These are phyloP conservation scores for Eucalyptus tenuipes DNA, from an alignment of 345 rosid genomes.

Conservation along the genomic window DNA sequence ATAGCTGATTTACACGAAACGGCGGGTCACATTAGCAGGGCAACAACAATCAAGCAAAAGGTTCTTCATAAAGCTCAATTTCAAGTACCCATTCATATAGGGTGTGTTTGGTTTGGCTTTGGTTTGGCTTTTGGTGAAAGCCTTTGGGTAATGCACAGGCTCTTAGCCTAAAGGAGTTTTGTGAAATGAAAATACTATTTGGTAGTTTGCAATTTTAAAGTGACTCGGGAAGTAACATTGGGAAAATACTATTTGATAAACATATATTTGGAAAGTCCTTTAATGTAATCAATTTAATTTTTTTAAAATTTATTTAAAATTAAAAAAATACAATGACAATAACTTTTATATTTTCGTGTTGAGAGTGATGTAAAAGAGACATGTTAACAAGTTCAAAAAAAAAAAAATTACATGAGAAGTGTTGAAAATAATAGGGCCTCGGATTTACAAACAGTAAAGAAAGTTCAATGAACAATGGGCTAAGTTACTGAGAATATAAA, in stretches of 20 bases:
- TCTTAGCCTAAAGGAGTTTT: too few species aligned
- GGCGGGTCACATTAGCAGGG: neutral
- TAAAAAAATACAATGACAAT: neutral
- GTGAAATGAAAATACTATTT: neutral
- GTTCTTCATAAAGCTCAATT: neutral
- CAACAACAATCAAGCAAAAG: neutral
- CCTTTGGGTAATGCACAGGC: too few species aligned
- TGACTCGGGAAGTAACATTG: neutral
- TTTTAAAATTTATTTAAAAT: too few species aligned
- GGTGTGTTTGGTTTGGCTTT: neutral
- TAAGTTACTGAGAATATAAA: too few species aligned
- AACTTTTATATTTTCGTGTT: too few species aligned
- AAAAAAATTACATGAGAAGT: neutral
- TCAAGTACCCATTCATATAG: neutral
- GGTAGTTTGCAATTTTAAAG: neutral
- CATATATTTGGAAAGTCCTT: neutral
- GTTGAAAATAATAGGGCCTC: neutral
- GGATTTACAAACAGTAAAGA: neutral
- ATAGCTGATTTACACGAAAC: neutral
- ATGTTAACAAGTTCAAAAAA: neutral
- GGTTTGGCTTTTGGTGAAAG: neutral
- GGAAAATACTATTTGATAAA: neutral
- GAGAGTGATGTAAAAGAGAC: neutral
- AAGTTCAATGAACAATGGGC: neutral
- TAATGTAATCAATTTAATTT: too few species aligned